A percentile compares a stretch with the other conserved stretches of the same genome.
Conservation (phyloP, 805 yeast genomes). For the Myxozyma nipponensis region DNA sequence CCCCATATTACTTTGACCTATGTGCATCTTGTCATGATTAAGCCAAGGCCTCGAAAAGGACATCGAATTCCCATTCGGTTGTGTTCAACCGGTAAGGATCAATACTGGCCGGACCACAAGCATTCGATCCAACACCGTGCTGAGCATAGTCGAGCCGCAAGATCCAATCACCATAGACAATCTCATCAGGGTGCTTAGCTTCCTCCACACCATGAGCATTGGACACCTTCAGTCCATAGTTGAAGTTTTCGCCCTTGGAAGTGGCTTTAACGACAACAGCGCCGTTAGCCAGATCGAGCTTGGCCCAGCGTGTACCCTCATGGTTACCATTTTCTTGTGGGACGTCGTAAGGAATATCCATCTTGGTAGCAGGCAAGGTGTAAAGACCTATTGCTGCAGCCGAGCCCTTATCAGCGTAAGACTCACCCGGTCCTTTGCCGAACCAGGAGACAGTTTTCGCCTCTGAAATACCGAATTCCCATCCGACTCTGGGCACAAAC, state of each 20-base stretch:
- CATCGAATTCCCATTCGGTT: background rate
- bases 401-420: conserved; percentile 36
- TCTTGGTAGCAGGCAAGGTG: conserved; percentile 15
- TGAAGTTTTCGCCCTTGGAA: conserved; percentile 2
- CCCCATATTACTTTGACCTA: no score
- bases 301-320: conserved; percentile 35
- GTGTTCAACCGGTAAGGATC: background rate
- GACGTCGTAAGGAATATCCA: conserved; percentile 34
- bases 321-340: conserved; percentile 41
- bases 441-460: conserved; percentile 32
- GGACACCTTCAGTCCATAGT: conserved; percentile 2
- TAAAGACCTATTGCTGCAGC: conserved; percentile 33
- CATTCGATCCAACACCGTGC: conserved; percentile 32
- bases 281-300: conserved; percentile 9
- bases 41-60: no score
- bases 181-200: conserved; percentile 31
- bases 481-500: conserved; percentile 38
- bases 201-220: conserved; percentile 15
- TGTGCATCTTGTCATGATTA: no score
- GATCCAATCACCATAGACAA: conserved; percentile 2
- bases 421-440: conserved; percentile 39
- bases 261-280: background rate
- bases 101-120: conserved; percentile 32
- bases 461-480: conserved; percentile 32
- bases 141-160: conserved; percentile 31